These are phyloP conservation scores for Aureobasidium leucospermi DNA, from an alignment of 2,329 filamentous ascomycete genomes.

Conservation along the genomic window DNA sequence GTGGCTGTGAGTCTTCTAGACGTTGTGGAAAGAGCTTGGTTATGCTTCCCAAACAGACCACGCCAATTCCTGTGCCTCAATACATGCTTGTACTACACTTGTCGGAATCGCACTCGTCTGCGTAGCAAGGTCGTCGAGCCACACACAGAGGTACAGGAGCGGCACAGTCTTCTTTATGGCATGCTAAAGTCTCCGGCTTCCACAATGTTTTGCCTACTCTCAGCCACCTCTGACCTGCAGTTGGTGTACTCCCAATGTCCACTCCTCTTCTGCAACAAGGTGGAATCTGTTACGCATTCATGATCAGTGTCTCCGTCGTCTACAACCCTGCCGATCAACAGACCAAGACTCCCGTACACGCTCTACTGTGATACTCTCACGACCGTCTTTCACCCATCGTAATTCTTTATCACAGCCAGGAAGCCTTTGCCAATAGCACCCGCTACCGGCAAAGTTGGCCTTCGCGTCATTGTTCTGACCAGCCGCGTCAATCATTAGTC, in stretches of 20 bases:
- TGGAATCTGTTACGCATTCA: constrained; percentile 9
- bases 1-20: constrained; percentile 12
- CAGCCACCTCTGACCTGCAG: neutral
- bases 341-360: constrained; percentile 43
- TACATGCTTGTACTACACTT: constrained; percentile 42
- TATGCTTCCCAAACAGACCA: constrained; percentile 38
- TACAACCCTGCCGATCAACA: constrained; percentile 10
- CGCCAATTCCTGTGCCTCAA: constrained; percentile 23
- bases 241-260: constrained; percentile 8
- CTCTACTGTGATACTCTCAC: constrained; percentile 33
- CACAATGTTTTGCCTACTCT: neutral
- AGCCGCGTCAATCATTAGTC: constrained; percentile 61
- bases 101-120: constrained; percentile 47
- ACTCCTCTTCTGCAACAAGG: neutral
- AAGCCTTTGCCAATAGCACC: constrained; percentile 41
- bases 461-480: constrained; percentile 46
- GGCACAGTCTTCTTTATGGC: constrained; percentile 7
- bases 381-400: constrained; percentile 40
- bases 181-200: constrained; percentile 13
- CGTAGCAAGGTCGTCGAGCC: constrained; percentile 49
- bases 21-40: constrained; percentile 30
- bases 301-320: neutral
- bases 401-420: constrained; percentile 23
- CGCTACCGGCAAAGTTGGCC: constrained; percentile 45
- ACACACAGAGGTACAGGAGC: constrained; percentile 33